phyloP scores from a whole-genome alignment of 2,329 filamentous ascomycete species.

The Botrytis fragariae region DNA sequence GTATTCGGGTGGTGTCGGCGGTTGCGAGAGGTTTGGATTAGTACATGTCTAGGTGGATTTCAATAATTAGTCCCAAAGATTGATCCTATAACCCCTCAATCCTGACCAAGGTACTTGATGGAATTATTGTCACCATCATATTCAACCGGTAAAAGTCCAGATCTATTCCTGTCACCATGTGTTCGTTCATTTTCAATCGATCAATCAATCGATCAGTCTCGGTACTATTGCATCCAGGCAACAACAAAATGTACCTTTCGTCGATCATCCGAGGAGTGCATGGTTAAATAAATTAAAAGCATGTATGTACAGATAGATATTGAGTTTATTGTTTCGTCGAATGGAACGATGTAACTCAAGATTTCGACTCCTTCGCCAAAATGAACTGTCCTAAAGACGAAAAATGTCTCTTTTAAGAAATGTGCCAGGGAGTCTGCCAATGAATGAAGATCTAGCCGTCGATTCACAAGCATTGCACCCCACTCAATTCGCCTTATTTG shows the following conservation, averaged over 20 bases:
- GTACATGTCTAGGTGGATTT: background rate
- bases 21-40: background rate
- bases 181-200: background rate
- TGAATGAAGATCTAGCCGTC: conserved; percentile 17
- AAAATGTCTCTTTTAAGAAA: conserved; percentile 13
- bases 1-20: background rate
- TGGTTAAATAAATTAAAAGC: conserved; percentile 9
- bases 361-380: conserved; percentile 10
- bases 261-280: conserved; percentile 14
- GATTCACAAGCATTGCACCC: background rate
- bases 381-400: background rate
- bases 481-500: conserved; percentile 12
- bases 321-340: conserved; percentile 14
- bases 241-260: conserved; percentile 10
- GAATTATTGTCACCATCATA: background rate
- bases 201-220: background rate
- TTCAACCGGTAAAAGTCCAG: background rate
- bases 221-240: conserved; percentile 14
- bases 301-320: conserved; percentile 8
- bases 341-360: conserved; percentile 19
- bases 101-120: too few relatives aligned
- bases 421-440: conserved; percentile 1
- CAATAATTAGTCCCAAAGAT: background rate
- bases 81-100: conserved; percentile 1
- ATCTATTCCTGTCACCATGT: conserved; percentile 15